Evolutionary conservation across 768 basidiomycete genomes (phyloP).

Genomic region (Coprinopsis strossmayeri): DNA sequence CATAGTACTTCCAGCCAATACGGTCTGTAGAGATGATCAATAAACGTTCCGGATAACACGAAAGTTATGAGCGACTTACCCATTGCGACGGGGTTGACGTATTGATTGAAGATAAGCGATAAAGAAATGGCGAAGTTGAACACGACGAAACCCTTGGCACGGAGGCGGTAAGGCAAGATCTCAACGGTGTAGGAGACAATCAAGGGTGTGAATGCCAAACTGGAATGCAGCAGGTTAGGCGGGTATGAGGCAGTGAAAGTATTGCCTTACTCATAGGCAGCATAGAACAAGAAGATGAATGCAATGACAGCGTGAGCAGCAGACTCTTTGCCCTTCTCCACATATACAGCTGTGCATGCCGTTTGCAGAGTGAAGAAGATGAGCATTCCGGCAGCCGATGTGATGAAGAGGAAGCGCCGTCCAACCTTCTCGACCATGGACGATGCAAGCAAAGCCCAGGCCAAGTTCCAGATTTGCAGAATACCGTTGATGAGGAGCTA

Average conservation of each 20-base stretch:
- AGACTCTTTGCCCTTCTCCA: constrained; percentile 27
- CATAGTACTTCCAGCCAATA: constrained; percentile 73
- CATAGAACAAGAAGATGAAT: constrained; percentile 81
- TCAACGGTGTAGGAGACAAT: constrained; percentile 86
- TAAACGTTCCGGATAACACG: too few relatives aligned
- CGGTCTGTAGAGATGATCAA: too few relatives aligned
- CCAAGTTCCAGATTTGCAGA: constrained; percentile 77
- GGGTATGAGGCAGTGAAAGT: background rate
- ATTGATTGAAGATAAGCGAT: constrained; percentile 85
- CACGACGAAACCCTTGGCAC: constrained; percentile 81
- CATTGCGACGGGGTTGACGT: constrained; percentile 81
- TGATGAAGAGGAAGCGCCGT: constrained; percentile 65
- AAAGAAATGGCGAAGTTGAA: constrained; percentile 76
- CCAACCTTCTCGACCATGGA: constrained; percentile 54
- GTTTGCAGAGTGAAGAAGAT: constrained; percentile 67
- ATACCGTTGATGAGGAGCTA: constrained; percentile 78
- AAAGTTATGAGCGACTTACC: too few relatives aligned
- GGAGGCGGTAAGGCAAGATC: constrained; percentile 76
- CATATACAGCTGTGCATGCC: constrained; percentile 53
- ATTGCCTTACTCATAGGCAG: constrained; percentile 60
- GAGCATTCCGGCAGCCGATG: constrained; percentile 51
- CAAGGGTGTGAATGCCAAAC: constrained; percentile 78
- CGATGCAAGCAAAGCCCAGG: constrained; percentile 26
- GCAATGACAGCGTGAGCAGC: constrained; percentile 72
- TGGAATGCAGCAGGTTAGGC: constrained; percentile 13